Conservation (phyloP, 116 monocot species). For the Papilionanthe hybrid region DNA sequence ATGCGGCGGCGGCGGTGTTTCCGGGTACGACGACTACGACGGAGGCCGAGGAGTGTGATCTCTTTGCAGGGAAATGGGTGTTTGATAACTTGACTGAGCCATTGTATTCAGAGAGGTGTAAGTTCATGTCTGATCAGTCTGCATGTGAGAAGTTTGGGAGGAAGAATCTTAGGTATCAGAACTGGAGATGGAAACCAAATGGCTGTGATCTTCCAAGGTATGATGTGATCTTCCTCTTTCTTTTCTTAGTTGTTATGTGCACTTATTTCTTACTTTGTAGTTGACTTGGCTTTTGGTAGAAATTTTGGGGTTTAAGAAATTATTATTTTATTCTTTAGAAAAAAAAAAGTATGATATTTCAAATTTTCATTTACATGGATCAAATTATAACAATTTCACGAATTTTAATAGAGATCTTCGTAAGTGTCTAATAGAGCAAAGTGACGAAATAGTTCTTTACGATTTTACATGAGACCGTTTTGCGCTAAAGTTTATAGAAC, state of each 20-base stretch:
- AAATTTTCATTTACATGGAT: neutral
- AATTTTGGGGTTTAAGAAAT: neutral
- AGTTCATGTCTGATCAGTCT: slow-evolving; percentile 83
- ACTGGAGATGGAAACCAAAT: slow-evolving; percentile 89
- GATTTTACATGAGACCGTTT: too few relatives aligned
- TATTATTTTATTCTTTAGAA: too few relatives aligned
- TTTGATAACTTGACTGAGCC: slow-evolving; percentile 41
- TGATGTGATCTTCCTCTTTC: neutral
- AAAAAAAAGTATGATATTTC: neutral
- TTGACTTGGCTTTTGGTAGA: neutral
- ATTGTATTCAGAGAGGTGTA: slow-evolving; percentile 58
- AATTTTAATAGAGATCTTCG: too few relatives aligned
- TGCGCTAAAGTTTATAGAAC: too few relatives aligned
- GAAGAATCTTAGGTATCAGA: slow-evolving; percentile 54
- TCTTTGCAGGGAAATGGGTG: slow-evolving; percentile 55
- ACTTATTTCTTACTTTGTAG: too few relatives aligned
- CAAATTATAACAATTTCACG: too few relatives aligned
- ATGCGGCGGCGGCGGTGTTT: neutral
- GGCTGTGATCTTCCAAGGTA: slow-evolving; percentile 79
- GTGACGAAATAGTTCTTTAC: too few relatives aligned
- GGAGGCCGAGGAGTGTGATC: slow-evolving; percentile 22
- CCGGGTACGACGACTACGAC: neutral
- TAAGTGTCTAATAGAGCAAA: too few relatives aligned
- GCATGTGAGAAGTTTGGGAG: slow-evolving; percentile 88
- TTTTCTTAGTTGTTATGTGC: neutral